Evolutionary conservation across 106 monocot species (phyloP).

Genomic region (Dioscorea alata): DNA sequence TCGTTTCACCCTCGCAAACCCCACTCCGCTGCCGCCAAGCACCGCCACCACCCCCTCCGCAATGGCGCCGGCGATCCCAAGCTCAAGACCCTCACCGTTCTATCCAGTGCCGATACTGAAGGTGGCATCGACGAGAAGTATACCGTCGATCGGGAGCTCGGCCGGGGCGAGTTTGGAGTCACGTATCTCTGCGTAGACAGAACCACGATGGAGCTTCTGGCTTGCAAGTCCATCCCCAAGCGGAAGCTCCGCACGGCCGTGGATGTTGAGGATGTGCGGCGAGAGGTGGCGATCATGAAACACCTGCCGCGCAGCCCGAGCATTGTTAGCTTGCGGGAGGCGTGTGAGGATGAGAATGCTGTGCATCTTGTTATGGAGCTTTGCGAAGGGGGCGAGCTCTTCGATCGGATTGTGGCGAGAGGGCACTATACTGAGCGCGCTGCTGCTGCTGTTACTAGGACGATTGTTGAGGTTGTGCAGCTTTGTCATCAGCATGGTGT

Average conservation of each 20-base stretch:
- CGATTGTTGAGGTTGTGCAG: slow-evolving; percentile 97
- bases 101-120: slow-evolving; percentile 9
- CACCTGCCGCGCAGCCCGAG: slow-evolving; percentile 64
- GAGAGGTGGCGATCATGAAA: slow-evolving; percentile 99
- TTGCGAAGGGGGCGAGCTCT: slow-evolving; percentile 96
- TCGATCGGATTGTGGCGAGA: slow-evolving; percentile 91
- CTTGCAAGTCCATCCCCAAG: slow-evolving; percentile 99
- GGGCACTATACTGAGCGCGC: slow-evolving; percentile 98
- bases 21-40: slow-evolving; percentile 2
- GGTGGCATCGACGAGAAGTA: slow-evolving; percentile 52
- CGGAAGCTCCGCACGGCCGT: slow-evolving; percentile 88
- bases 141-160: slow-evolving; percentile 64
- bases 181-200: slow-evolving; percentile 93
- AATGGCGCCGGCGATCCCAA: slow-evolving; percentile 8
- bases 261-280: slow-evolving; percentile 91
- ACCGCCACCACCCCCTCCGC: slow-evolving; percentile 16
- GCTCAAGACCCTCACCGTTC: slow-evolving; percentile 40
- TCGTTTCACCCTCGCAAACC: slow-evolving; percentile 26
- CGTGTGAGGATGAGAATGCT: slow-evolving; percentile 91
- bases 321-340: slow-evolving; percentile 76
- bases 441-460: slow-evolving; percentile 61
- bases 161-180: slow-evolving; percentile 87
- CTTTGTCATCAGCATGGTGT: slow-evolving; percentile 80
- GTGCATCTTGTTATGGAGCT: slow-evolving; percentile 99
- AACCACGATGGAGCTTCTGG: slow-evolving; percentile 60